Percentiles rank a stretch among this genome's conserved stretches.
phyloP scores from a whole-genome alignment of 495 filamentous ascomycete genomes.

The Aspergillus sclerotiicarbonarius region DNA sequence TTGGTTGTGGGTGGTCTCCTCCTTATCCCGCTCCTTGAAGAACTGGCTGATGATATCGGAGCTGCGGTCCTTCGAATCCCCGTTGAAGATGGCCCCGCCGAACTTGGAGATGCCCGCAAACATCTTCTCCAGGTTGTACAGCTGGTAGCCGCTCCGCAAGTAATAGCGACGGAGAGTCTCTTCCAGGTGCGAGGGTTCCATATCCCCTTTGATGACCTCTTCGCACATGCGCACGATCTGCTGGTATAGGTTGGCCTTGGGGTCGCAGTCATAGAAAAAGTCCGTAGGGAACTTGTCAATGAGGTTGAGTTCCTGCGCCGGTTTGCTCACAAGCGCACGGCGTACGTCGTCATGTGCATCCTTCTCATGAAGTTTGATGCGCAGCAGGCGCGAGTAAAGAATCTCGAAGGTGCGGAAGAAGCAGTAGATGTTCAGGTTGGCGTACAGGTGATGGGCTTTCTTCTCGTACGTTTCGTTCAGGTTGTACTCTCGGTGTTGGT shows the following conservation, averaged over 20 bases:
- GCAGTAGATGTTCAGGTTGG: conserved; percentile 83
- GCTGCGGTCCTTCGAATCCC: conserved; percentile 87
- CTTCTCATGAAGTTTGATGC: conserved; percentile 74
- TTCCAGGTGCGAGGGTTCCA: conserved; percentile 78
- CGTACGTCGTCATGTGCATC: conserved; percentile 69
- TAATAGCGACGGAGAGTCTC: conserved; percentile 88
- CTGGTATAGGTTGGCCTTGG: conserved; percentile 64
- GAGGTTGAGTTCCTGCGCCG: conserved; percentile 76
- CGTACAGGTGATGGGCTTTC: conserved; percentile 78
- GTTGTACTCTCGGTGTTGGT: conserved; percentile 60
- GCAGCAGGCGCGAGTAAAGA: conserved; percentile 76
- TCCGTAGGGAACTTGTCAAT: conserved; percentile 75
- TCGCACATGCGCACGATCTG: conserved; percentile 69
- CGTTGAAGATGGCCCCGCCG: conserved; percentile 68
- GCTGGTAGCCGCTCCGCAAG: conserved; percentile 79
- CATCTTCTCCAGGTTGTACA: conserved; percentile 87
- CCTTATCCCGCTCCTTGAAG: conserved; percentile 73
- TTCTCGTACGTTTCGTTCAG: conserved; percentile 80
- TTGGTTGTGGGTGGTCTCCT: conserved; percentile 76
- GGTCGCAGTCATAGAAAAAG: conserved; percentile 68
- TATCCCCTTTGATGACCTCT: conserved; percentile 66
- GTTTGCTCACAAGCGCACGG: conserved; percentile 63
- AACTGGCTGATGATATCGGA: conserved; percentile 80
- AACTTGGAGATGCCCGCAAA: conserved; percentile 73
- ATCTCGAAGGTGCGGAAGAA: conserved; percentile 91